Evolutionary conservation across 2,329 filamentous ascomycete species (phyloP).

Genomic region (Mollisia scopiformis): DNA sequence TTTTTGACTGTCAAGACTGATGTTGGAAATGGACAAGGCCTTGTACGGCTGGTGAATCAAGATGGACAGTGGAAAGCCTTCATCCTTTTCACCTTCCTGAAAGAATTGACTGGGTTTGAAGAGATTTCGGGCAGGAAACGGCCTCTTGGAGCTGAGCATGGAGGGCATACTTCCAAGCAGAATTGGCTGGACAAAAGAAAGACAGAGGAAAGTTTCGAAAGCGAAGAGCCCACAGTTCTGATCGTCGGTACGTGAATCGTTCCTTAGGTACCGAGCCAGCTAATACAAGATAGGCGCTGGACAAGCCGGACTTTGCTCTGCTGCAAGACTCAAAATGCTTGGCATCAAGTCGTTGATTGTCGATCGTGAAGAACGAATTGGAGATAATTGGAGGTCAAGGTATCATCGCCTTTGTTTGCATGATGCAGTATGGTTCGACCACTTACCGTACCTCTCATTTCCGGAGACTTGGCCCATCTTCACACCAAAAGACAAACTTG

Average conservation of each 20-base stretch:
- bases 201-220: conserved; percentile 49
- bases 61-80: conserved; percentile 60
- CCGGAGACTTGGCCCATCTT: conserved; percentile 69
- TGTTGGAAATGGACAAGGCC: conserved; percentile 57
- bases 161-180: conserved; percentile 50
- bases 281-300: conserved; percentile 52
- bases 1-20: conserved; percentile 58
- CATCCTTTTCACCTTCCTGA: conserved; percentile 63
- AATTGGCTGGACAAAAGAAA: conserved; percentile 63
- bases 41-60: conserved; percentile 52
- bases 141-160: conserved; percentile 59
- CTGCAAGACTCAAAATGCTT: conserved; percentile 63
- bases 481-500: conserved; percentile 72
- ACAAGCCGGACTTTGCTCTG: conserved; percentile 60
- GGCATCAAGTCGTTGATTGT: conserved; percentile 58
- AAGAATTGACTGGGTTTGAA: conserved; percentile 55
- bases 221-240: conserved; percentile 53
- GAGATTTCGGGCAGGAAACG: conserved; percentile 51
- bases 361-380: conserved; percentile 59
- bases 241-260: conserved; percentile 54
- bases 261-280: conserved; percentile 43
- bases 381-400: conserved; percentile 66
- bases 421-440: conserved; percentile 63
- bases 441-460: conserved; percentile 67
- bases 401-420: conserved; percentile 66